Base-by-base conservation (phyloP, 1,139 yeast species). In the Zhuliangozyma parablackwelliae region DNA sequence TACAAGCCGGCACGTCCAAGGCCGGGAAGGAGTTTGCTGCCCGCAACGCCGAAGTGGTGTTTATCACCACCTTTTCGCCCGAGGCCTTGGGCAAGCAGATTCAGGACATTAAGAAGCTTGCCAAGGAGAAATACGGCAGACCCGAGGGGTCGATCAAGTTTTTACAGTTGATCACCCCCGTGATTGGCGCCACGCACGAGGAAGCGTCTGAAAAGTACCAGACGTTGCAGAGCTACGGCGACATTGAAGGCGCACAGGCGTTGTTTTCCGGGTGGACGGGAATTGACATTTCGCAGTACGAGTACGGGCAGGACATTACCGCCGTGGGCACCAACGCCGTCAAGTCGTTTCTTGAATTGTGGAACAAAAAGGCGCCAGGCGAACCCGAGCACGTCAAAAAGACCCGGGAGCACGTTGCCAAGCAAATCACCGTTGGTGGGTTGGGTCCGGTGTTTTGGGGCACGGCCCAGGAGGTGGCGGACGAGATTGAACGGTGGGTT, bases 1-100 rank as follows among this genome's bases (percentile, higher is more conserved):
- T 70, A 32, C 77, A 71, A 48, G 77, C 77, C 2, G 78, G 78
- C 26, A 60, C 74, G 10, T 69, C 75, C 3, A 54, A 61, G 28
- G 62, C 63, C 28, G 77, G 77, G 25, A 57, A 56, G 35, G 61
- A 61, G 5, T 59, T 66, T 45, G 76, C 74, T 28, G 75, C 77
- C 20, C 63, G 62, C 43, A 64, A 68, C 47, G 75, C 71, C 7
- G 76, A 70, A 44, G 56, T 61, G 9, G 67, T 69, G 24, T 71
- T 70, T 48, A 51, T 69, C 21, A 57, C 62, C 11, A 53, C 49
- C 26, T 49, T 58, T 38, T 53, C 60, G 13, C 65, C 65, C 3
- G 62, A 54, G 30, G 54, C 52, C 12, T 54, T 64, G 11, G 56
- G 51, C 6, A 47, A 40, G 12, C 59, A 63, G 41, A 61, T 63